These are phyloP conservation scores for Crithidia sp. DNA, from an alignment of 208 protist genomes.

Conservation along the genomic window DNA sequence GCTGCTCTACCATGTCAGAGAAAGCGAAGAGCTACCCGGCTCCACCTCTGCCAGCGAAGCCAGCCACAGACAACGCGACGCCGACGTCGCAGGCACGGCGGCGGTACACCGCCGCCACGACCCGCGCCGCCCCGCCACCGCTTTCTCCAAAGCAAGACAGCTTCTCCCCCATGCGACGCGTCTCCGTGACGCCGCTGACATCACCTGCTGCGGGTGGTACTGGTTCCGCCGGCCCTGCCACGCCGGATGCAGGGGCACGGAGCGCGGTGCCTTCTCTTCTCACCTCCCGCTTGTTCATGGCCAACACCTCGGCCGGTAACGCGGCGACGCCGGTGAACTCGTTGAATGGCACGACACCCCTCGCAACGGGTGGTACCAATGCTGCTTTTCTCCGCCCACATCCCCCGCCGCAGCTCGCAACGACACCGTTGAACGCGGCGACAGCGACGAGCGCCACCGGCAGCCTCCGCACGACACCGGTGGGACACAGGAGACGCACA, in stretches of 20 bases:
- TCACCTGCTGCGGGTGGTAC: background rate
- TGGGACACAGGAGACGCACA: too few relatives aligned
- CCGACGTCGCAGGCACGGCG: background rate
- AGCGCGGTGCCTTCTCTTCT: too few relatives aligned
- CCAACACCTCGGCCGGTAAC: too few relatives aligned
- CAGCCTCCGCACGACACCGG: too few relatives aligned
- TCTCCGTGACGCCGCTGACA: background rate
- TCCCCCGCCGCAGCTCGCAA: too few relatives aligned
- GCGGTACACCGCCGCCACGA: background rate
- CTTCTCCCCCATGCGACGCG: conserved; percentile 9
- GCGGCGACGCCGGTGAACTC: too few relatives aligned
- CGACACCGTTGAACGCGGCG: too few relatives aligned
- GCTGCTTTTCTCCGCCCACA: too few relatives aligned
- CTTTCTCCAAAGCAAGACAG: conserved; percentile 4
- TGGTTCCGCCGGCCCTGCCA: background rate
- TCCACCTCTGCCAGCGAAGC: background rate
- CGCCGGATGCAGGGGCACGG: background rate
- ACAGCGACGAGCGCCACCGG: too few relatives aligned
- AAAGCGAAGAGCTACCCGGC: background rate
- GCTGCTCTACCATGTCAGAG: background rate
- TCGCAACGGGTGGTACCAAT: too few relatives aligned
- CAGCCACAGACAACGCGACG: background rate
- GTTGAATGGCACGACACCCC: too few relatives aligned
- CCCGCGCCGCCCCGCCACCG: background rate
- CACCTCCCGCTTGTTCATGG: too few relatives aligned